Conservation (phyloP, 192 early-diverging fungal genomes). For the Coemansia sp. region DNA sequence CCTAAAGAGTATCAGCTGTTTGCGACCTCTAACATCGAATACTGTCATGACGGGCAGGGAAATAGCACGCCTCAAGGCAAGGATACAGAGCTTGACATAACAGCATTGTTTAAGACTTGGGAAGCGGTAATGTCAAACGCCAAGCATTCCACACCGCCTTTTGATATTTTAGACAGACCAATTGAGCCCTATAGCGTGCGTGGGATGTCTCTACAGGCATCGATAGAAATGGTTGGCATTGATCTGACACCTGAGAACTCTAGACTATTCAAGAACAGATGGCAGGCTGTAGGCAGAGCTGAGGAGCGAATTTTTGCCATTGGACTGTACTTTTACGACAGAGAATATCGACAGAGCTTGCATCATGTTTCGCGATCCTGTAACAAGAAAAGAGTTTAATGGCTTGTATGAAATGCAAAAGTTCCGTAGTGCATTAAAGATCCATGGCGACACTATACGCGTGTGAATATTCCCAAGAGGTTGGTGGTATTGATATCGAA, state of each 20-base stretch:
- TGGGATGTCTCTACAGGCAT: constrained; percentile 56
- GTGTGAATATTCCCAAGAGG: background rate
- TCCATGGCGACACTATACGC: background rate
- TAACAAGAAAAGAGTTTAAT: too few relatives aligned
- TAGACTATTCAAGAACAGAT: constrained; percentile 47
- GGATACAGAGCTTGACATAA: background rate
- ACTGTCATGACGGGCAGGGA: background rate
- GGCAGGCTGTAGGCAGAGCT: constrained; percentile 69
- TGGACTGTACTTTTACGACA: constrained; percentile 68
- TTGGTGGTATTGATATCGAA: background rate
- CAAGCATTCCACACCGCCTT: constrained; percentile 27
- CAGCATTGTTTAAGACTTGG: background rate
- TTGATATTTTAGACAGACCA: constrained; percentile 16
- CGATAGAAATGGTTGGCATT: constrained; percentile 69
- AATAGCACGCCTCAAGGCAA: background rate
- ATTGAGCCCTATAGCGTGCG: constrained; percentile 24
- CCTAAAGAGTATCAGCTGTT: background rate
- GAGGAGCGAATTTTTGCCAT: constrained; percentile 71
- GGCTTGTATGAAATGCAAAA: background rate
- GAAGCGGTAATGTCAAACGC: constrained; percentile 8
- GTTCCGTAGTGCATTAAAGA: background rate
- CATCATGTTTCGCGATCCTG: background rate
- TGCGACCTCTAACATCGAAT: background rate
- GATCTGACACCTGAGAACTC: constrained; percentile 63
- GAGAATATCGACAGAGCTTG: constrained; percentile 57